Evolutionary conservation across 768 basidiomycete genomes (phyloP).

Genomic region (Trametes coccinea): DNA sequence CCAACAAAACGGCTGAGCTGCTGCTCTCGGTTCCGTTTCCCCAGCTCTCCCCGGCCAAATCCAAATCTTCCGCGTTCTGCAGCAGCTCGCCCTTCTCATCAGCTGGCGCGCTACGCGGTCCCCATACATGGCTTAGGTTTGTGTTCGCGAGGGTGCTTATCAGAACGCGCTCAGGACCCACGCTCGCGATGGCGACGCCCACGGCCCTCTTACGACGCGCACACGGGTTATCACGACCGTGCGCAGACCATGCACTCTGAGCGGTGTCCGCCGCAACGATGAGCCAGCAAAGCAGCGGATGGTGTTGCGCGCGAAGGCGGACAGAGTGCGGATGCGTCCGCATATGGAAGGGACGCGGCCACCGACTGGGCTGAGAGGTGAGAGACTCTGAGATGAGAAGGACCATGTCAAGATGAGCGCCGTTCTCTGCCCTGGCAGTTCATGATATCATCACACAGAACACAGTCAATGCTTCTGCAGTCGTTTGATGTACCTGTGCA

Average conservation of each 20-base stretch:
- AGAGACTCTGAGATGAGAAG: neutral
- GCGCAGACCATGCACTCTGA: too few relatives aligned
- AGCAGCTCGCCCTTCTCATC: neutral
- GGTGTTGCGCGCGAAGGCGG: neutral
- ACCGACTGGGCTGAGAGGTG: neutral
- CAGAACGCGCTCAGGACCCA: neutral
- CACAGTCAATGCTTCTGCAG: neutral
- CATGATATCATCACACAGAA: constrained; percentile 18
- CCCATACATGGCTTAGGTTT: neutral
- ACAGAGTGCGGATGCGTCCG: neutral
- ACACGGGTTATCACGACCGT: too few relatives aligned
- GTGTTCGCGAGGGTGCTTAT: neutral
- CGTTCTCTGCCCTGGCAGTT: constrained; percentile 3
- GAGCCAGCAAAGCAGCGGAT: neutral
- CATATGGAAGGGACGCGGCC: neutral
- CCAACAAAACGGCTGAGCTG: constrained; percentile 16
- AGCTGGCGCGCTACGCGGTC: neutral
- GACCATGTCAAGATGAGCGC: constrained; percentile 2
- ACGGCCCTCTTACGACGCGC: neutral
- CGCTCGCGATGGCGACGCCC: neutral
- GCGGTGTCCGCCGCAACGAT: neutral
- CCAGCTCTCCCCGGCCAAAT: too few relatives aligned
- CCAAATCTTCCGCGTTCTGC: neutral
- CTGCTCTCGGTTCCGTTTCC: neutral
- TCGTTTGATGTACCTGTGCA: neutral